Percentiles rank a stretch among this genome's conserved stretches.
Conservation (phyloP, 192 early-diverging fungal genomes). For the Umbelopsis sp. region DNA sequence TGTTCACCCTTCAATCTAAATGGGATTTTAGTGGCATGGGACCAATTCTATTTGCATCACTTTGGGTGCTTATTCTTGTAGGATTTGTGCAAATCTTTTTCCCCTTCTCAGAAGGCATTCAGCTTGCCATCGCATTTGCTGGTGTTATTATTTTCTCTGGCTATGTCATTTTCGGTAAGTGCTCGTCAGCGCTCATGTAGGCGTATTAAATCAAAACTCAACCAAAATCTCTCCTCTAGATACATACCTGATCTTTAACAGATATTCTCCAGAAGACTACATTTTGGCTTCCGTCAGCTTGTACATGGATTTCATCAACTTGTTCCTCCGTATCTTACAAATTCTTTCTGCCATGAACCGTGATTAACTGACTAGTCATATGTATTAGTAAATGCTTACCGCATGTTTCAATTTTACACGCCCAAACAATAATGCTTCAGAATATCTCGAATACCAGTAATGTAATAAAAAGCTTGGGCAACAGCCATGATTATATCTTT, state of each 20-base stretch:
- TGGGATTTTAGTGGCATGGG: constrained; percentile 69
- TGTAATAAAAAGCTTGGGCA: too few relatives aligned
- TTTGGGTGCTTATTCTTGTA: constrained; percentile 64
- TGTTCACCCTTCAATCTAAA: constrained; percentile 80
- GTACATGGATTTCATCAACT: constrained; percentile 79
- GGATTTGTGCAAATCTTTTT: constrained; percentile 71
- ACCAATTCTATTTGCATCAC: constrained; percentile 61
- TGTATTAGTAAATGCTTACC: too few relatives aligned
- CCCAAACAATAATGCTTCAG: too few relatives aligned
- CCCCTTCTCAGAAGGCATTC: constrained; percentile 60
- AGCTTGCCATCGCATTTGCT: constrained; percentile 60
- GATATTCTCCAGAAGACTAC: constrained; percentile 75
- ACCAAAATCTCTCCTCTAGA: constrained; percentile 43
- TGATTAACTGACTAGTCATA: constrained; percentile 18
- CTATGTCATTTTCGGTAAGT: constrained; percentile 70
- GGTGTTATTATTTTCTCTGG: constrained; percentile 75
- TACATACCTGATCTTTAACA: constrained; percentile 69
- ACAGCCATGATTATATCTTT: too few relatives aligned
- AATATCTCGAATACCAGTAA: too few relatives aligned
- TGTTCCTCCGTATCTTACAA: constrained; percentile 73
- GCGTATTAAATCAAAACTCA: neutral
- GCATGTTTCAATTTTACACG: too few relatives aligned
- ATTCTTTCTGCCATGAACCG: constrained; percentile 48
- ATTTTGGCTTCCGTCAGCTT: constrained; percentile 64
- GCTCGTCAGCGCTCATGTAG: neutral